Base-by-base conservation (phyloP, 176 grass and related monocot genomes). In the Carex parvula region DNA sequence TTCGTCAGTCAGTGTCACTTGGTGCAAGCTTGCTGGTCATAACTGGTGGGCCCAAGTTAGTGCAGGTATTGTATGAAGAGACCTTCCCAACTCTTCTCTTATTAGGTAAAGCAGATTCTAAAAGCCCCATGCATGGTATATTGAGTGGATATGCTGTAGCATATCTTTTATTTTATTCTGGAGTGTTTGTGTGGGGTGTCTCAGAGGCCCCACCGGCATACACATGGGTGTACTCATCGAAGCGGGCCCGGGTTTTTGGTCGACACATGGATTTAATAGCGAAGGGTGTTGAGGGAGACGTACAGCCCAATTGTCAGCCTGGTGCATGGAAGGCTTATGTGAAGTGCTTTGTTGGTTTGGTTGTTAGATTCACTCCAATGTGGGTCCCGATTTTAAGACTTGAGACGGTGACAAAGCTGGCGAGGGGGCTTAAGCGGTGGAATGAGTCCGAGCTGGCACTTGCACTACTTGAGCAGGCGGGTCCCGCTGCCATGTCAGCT, bases 131-230 rank as follows among this genome's bases (percentile, higher is more conserved):
- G 37, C 87, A 87, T 60, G 87, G 84, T 73, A 90, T 85, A 50
- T 62, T 97, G 8, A 84, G 88, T 74, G 94, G 94, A 24, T 94
- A 84, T 74, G 82, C 84, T n/a, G 84, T 97, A 65, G 94, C 94
- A 1, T 89, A 90, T 17, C 85, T 94, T 76, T 60, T 97, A 32
- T 52, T 68, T 64, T 83, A 83, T 83, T 65, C 60, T 32, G 81
- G 81, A 12, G 60, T 66, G 15, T 83, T 83, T 83, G 81, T 20
- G 4, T 83, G 81, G 81, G 81, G 81, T 35, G 42, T 83, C 39
- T 64, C 41, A 10, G 81, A 83, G 48, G 39, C 81, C 16, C 44
- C 60, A 12, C 42, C 81, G 0, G 81, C 62, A 66, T 83, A 8
- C 60, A 83, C 62, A 30, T 83, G 41, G 81, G 60, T 83, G 17